Base-by-base conservation (phyloP, 2,329 filamentous ascomycete genomes). In the Lachnellula hyalina region DNA sequence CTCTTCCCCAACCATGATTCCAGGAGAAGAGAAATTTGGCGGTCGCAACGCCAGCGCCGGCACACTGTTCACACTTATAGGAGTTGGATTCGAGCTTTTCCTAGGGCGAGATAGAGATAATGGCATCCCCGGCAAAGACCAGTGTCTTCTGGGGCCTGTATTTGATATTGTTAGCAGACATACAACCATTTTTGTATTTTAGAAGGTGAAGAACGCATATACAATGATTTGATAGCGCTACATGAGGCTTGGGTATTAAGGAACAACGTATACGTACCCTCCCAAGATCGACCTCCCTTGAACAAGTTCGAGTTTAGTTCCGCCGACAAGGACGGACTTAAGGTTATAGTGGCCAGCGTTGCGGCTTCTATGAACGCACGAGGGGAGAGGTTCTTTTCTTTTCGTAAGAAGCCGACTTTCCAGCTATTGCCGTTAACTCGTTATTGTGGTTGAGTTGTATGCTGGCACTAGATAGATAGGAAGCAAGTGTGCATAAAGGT, bases 271-370 rank as follows among this genome's bases (percentile, higher is more conserved):
- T 36, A 55, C 55, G 25, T 60, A 60, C 60, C 53, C 23, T 60
- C 50, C 53, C 48, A 60, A 54, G 47, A 57, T 55, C 47, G 55
- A 47, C 45, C 40, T 47, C 42, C 38, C n/a, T 21, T 21, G 44
- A 34, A 54, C 32, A 52, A 49, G 28, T 6, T 41, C 38, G 5
- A 41, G 42, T 52, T 45, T 46, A 46, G 34, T 34, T 51, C 44
- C 49, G 49, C 35, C 40, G 47, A 58, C 40, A 52, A 56, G 40
- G 58, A 53, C 53, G 56, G 57, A 52, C 53, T 55, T 54, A 61
- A 52, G 44, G 60, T 48, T 42, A 56, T 42, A 54, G 60, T 53
- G 50, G 61, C 61, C 57, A 65, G 57, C 48, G 52, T 65, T 61
- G 60, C 59, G 61, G 53, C 46, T 61, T 58, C 15, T 15, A 25